These are phyloP conservation scores for Podospora didyma DNA, from an alignment of 495 filamentous ascomycete species.

Conservation along the genomic window DNA sequence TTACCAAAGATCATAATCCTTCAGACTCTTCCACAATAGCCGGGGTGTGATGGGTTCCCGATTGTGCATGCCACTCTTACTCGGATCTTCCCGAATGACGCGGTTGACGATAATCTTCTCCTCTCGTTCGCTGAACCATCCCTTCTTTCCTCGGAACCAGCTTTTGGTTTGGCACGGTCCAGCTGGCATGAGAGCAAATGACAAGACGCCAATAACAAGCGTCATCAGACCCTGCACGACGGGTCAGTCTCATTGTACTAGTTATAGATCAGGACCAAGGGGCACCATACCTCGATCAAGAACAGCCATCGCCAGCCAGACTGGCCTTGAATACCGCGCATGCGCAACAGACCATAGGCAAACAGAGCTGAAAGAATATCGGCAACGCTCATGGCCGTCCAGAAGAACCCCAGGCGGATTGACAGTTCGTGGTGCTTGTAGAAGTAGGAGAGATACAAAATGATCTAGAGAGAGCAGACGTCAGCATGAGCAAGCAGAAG, in stretches of 20 bases:
- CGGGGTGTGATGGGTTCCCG: conserved; percentile 59
- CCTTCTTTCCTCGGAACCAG: conserved; percentile 64
- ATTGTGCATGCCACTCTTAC: conserved; percentile 59
- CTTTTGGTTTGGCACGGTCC: conserved; percentile 68
- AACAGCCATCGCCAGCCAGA: conserved; percentile 61
- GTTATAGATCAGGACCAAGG: not conserved
- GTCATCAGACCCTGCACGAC: conserved; percentile 45
- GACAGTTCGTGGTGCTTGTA: conserved; percentile 59
- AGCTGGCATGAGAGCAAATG: conserved; percentile 66
- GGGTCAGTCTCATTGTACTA: not conserved
- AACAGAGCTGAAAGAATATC: conserved; percentile 65
- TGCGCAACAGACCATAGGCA: conserved; percentile 67
- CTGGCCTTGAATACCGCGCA: conserved; percentile 53
- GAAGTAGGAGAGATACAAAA: conserved; percentile 74
- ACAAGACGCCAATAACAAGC: conserved; percentile 58
- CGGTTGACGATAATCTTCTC: conserved; percentile 71
- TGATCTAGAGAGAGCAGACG: conserved; percentile 15
- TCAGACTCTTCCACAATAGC: conserved; percentile 57
- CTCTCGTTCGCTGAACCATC: conserved; percentile 67
- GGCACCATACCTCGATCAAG: conserved; percentile 20
- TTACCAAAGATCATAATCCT: conserved; percentile 70
- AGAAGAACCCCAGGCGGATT: conserved; percentile 44
- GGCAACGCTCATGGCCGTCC: conserved; percentile 64
- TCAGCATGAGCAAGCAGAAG: not conserved
- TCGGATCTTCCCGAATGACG: conserved; percentile 66